A percentile compares a stretch with the other conserved stretches of the same genome.
Conservation (phyloP, 805 yeast genomes). For the Spathaspora passalidarum region DNA sequence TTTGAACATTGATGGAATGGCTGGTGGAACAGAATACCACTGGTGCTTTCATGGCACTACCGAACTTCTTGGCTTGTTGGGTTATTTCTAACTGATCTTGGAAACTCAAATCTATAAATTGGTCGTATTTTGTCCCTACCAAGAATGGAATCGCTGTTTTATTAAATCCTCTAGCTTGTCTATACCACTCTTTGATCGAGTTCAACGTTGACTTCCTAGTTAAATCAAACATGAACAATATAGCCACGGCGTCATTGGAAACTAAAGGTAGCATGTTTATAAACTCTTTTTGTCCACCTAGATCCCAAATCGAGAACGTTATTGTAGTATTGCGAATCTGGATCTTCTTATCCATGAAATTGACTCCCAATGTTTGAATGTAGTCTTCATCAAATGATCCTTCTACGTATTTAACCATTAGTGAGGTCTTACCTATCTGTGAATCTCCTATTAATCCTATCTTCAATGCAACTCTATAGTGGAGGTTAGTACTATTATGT, state of each 20-base stretch:
- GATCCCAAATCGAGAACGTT: slow-evolving; percentile 90
- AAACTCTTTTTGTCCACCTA: slow-evolving; percentile 94
- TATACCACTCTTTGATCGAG: slow-evolving; percentile 92
- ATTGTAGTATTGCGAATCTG: slow-evolving; percentile 82
- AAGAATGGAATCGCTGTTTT: slow-evolving; percentile 86
- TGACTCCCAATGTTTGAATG: slow-evolving; percentile 92
- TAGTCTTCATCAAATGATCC: slow-evolving; percentile 89
- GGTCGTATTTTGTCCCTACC: slow-evolving; percentile 91
- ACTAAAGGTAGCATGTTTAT: slow-evolving; percentile 94
- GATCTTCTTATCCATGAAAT: slow-evolving; percentile 88
- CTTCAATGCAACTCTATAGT: slow-evolving; percentile 62
- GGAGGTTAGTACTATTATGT: slow-evolving; percentile 2
- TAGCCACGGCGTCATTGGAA: slow-evolving; percentile 87
- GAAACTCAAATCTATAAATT: slow-evolving; percentile 72
- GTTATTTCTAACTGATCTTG: slow-evolving; percentile 85
- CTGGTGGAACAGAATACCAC: slow-evolving; percentile 87
- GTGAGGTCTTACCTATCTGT: slow-evolving; percentile 91
- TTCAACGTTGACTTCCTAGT: slow-evolving; percentile 82
- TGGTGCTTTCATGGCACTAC: slow-evolving; percentile 83
- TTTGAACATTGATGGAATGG: slow-evolving; percentile 89
- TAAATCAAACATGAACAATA: slow-evolving; percentile 82
- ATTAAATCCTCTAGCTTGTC: slow-evolving; percentile 87
- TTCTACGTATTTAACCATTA: slow-evolving; percentile 97
- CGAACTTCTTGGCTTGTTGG: slow-evolving; percentile 76
- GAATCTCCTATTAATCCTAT: slow-evolving; percentile 95